Conservation (phyloP, 192 early-diverging fungal genomes). For the Coemansia sp. region DNA sequence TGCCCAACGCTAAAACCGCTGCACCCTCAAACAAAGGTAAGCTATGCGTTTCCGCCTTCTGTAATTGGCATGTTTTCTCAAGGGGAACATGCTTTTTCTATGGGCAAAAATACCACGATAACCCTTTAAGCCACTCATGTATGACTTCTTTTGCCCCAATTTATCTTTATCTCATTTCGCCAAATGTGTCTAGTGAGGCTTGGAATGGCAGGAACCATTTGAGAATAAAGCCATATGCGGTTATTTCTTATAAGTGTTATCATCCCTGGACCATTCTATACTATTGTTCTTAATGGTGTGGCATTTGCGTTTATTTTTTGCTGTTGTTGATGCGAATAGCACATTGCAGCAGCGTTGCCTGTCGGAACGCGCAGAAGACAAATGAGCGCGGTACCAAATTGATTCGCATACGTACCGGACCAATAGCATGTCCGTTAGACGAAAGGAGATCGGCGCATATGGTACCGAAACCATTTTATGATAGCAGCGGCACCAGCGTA, state of each 20-base stretch:
- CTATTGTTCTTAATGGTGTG: not conserved
- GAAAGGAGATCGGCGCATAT: not conserved
- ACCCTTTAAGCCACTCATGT: constrained; percentile 1
- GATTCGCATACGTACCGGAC: not conserved
- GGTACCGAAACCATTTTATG: not conserved
- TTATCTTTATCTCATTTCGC: too few species aligned
- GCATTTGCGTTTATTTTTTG: not conserved
- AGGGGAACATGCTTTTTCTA: too few species aligned
- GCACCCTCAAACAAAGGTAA: not conserved
- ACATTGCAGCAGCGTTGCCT: too few species aligned
- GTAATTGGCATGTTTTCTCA: too few species aligned
- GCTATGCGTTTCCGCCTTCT: not conserved
- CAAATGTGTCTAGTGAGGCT: too few species aligned
- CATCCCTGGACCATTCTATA: not conserved
- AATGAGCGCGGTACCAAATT: not conserved
- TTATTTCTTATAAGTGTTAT: not conserved
- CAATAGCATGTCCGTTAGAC: not conserved
- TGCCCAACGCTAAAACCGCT: not conserved
- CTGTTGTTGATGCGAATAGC: not conserved
- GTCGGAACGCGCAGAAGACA: not conserved
- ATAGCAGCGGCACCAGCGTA: not conserved
- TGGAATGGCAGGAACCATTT: not conserved
- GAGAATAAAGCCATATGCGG: not conserved
- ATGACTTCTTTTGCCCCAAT: too few species aligned
- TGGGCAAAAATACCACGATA: not conserved